A percentile compares a stretch with the other conserved stretches of the same genome.
Evolutionary conservation across 192 early-diverging fungal species (phyloP).

Genomic region (Gigaspora rosea): DNA sequence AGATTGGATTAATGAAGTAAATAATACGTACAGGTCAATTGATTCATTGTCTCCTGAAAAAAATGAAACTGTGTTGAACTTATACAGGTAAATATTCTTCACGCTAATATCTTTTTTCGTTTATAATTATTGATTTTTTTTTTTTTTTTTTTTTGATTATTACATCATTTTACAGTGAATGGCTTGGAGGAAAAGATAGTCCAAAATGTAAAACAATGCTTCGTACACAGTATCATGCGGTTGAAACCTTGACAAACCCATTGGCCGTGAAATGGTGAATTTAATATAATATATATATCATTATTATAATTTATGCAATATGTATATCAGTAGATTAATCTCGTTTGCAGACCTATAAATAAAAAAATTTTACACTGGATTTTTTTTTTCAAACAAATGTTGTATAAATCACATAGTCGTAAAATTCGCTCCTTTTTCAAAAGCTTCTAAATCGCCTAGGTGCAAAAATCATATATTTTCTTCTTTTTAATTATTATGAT

Average conservation of each 20-base stretch:
- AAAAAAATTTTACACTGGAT: no score
- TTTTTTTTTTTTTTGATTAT: neutral
- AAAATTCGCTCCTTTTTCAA: no score
- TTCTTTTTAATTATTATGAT: no score
- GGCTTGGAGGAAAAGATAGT: conserved; percentile 77
- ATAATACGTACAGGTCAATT: conserved; percentile 64
- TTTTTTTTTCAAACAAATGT: no score
- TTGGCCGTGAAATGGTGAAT: conserved; percentile 83
- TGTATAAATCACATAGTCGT: no score
- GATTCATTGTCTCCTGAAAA: conserved; percentile 62
- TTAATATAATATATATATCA: neutral
- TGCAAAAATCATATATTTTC: no score
- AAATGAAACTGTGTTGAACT: conserved; percentile 56
- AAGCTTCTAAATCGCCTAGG: no score
- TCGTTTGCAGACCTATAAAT: no score
- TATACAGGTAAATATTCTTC: conserved; percentile 58
- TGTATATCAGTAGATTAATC: no score
- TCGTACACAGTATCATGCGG: conserved; percentile 85
- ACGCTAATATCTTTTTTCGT: neutral
- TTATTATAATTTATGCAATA: no score
- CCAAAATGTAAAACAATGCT: conserved; percentile 61
- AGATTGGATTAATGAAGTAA: conserved; percentile 73
- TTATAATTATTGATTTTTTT: neutral
- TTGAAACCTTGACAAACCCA: conserved; percentile 69
- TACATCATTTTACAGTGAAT: conserved; percentile 54